phyloP scores from a whole-genome alignment of 306 rosid genomes.

The Lablab purpureus region DNA sequence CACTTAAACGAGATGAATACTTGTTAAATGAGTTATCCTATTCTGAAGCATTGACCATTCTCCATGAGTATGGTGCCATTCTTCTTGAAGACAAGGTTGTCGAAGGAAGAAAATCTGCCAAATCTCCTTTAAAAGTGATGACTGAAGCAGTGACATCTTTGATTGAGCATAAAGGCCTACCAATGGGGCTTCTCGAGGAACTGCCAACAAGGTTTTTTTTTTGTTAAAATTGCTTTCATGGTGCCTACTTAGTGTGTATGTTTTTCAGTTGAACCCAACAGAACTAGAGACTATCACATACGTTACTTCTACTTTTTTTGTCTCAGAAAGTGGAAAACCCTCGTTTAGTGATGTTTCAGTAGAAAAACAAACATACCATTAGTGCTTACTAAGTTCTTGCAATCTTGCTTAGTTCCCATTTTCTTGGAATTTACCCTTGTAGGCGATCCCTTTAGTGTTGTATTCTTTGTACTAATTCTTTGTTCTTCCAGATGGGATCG shows the following conservation, averaged over 20 bases:
- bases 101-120: conserved; percentile 63
- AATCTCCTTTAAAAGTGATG: conserved; percentile 79
- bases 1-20: conserved; percentile 44
- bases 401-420: conserved; percentile 44
- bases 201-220: conserved; percentile 75
- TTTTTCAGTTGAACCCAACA: too few species aligned
- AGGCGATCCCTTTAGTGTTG: conserved; percentile 32
- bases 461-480: conserved; percentile 41
- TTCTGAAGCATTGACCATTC: conserved; percentile 65
- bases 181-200: conserved; percentile 74
- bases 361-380: too few species aligned
- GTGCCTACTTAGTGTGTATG: neutral
- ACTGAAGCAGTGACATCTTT: conserved; percentile 69
- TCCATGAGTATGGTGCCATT: conserved; percentile 67
- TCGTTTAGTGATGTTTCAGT: too few species aligned
- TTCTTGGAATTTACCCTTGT: conserved; percentile 28
- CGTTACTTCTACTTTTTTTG: too few species aligned
- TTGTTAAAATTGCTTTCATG: conserved; percentile 32
- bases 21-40: conserved; percentile 50
- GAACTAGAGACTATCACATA: too few species aligned
- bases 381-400: neutral
- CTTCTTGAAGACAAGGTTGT: conserved; percentile 64
- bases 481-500: conserved; percentile 80
- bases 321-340: too few species aligned
- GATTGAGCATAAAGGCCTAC: conserved; percentile 66